Conservation (phyloP, 495 filamentous ascomycete species). For the Trypethelium eluteriae region DNA sequence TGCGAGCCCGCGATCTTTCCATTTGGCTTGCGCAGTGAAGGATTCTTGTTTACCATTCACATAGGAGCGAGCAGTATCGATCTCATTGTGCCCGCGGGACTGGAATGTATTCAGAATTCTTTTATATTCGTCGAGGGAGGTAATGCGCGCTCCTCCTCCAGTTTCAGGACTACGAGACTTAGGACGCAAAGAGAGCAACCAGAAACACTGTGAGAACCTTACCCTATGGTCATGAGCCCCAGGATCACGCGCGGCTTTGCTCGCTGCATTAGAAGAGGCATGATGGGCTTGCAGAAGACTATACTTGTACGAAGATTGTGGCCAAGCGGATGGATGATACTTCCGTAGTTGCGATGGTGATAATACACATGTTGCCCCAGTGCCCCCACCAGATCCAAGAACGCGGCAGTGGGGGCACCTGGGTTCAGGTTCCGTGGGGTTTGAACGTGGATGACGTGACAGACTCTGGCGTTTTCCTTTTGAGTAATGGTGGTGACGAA, state of each 20-base stretch:
- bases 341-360: neutral
- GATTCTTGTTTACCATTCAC: conserved; percentile 69
- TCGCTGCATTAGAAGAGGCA: conserved; percentile 27
- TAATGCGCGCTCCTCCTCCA: conserved; percentile 29
- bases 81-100: conserved; percentile 46
- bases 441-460: too few relatives aligned
- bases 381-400: too few relatives aligned
- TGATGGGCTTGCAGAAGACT: conserved; percentile 15
- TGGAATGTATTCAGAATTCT: conserved; percentile 49
- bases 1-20: conserved; percentile 74
- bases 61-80: conserved; percentile 63
- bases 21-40: conserved; percentile 66
- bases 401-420: too few relatives aligned
- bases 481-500: too few relatives aligned
- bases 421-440: too few relatives aligned
- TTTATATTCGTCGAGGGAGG: conserved; percentile 34
- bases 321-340: neutral
- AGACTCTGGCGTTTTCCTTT: too few relatives aligned
- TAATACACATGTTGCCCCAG: too few relatives aligned
- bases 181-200: neutral
- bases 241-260: conserved; percentile 50
- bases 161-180: conserved; percentile 16
- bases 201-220: neutral
- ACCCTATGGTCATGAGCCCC: conserved; percentile 55
- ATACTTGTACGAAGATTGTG: neutral